Base-by-base conservation (phyloP, 805 yeast species). In the Candida glaebosa region DNA sequence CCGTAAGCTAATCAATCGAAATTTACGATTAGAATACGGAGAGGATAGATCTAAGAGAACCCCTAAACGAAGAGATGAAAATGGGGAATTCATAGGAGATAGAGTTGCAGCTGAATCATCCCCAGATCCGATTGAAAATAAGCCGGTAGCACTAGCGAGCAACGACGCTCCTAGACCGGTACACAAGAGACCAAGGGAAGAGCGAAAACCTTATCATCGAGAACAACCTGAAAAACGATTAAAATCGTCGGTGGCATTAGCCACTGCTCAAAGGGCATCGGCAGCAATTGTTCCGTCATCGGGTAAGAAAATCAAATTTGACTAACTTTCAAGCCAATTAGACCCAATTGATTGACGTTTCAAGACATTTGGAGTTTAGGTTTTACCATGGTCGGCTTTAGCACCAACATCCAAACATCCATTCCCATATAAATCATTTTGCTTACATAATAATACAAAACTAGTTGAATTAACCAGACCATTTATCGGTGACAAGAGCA, bases 1-100 rank as follows among this genome's bases (percentile, higher is more conserved):
- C 51, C 76, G 77, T 54, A 78, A 71, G 48, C 67, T 88, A 44
- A 78, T 87, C 45, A 82, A 87, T 48, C 73, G 96, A 63, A 80
- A 82, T 1, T 63, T 89, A 51, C 76, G 96, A 63, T 71, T 91
- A 74, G 98, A 93, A 63, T 91, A 69, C 55, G 99, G 99, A 50
- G 96, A 93, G 65, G 98, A 91, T 60, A 77, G 99, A 65, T 83
- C 95, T 33, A 83, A 86, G 66, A 74, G 87, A 58, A 73, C 66
- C 37, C 83, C 82, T n/a, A 51, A 63, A 51, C 54, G 52, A 38
- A 49, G 50, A 47, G 57, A 46, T 46, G 66, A 52, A 54, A 56
- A 49, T 39, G 53, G 39, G 32, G 55, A 22, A 36, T 56, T 36
- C 47, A 61, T 42, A 38, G 55, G 35, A 32, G 16, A 16, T 32